Base-by-base conservation (phyloP, 1,284 basidiomycete genomes). In the Anthracocystis walkeri region DNA sequence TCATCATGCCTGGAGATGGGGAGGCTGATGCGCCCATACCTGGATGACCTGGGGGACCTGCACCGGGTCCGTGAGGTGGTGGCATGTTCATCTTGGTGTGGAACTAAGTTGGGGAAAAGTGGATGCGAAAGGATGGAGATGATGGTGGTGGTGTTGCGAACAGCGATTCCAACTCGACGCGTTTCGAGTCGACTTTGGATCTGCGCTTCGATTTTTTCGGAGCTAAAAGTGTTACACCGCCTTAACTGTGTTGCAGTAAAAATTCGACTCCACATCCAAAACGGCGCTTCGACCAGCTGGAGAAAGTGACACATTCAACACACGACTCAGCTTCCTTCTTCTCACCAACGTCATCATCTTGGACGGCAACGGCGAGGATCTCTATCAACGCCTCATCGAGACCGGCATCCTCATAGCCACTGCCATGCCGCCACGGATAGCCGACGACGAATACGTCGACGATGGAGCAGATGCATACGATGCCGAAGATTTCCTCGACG, bases 401-500 rank as follows among this genome's bases (percentile, higher is more conserved):
- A 38, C 35, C 3, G 31, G 10, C 11, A 4, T 14, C 12, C 33
- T 38, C 7, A 38, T 38, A 38, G 4, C 35, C 14, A 1, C 35
- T 38, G 16, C 29, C 5, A 71, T 76, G 65, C 65, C 74, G 21
- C 75, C 72, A n/a, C 58, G 65, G 27, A 58, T 61, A 60, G 65
- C 59, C 18, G 75, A 74, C 40, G 75, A 74, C 29, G 75, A 70
- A 48, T 78, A 75, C 45, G 60, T 75, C 21, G 66, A 71, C 40
- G 72, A 65, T 20, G 75, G 68, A 18, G 63, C 65, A 29, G 70
- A 71, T 31, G 61, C 53, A 25, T 68, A 77, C 48, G 75, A 74
- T 42, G 67, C 65, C 25, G 76, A 78, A 42, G 76, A 75, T 44
- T 78, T 62, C 23, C 61, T 78, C 21, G 76, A 78, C 33, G 76